A percentile compares a stretch with the other conserved stretches of the same genome.
Evolutionary conservation across 805 yeast species (phyloP).

Genomic region (Nakazawaea wickerhamii): DNA sequence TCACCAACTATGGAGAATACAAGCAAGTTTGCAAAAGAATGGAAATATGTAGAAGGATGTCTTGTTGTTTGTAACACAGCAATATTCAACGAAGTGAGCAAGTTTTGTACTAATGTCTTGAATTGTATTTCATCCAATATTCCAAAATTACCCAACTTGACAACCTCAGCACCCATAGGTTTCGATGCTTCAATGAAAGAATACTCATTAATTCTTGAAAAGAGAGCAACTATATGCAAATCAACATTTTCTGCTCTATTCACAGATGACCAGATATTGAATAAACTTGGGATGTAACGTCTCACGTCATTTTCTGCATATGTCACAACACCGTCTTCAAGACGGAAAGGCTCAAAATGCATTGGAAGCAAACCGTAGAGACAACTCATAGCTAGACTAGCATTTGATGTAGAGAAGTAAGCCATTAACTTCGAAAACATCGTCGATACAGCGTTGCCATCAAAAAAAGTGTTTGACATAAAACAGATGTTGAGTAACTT

Average conservation of each 20-base stretch:
- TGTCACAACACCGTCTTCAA: conserved; percentile 15
- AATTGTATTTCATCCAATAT: conserved; percentile 61
- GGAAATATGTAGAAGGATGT: conserved; percentile 20
- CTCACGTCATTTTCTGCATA: conserved; percentile 28
- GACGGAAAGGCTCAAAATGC: conserved; percentile 24
- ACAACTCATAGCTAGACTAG: conserved; percentile 44
- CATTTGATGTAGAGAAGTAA: conserved; percentile 48
- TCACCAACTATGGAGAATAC: conserved; percentile 59
- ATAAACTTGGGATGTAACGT: conserved; percentile 57
- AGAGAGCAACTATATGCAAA: conserved; percentile 54
- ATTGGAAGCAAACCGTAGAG: conserved; percentile 52
- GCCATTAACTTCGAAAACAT: conserved; percentile 48
- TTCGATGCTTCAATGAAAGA: conserved; percentile 32
- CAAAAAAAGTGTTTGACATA: conserved; percentile 51
- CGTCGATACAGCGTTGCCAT: conserved; percentile 38
- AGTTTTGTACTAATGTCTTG: conserved; percentile 24
- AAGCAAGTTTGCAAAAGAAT: conserved; percentile 46
- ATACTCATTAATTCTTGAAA: conserved; percentile 55
- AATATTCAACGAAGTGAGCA: conserved; percentile 28
- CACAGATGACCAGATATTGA: conserved; percentile 65
- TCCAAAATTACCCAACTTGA: conserved; percentile 49
- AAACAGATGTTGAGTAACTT: conserved; percentile 47
- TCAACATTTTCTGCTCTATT: conserved; percentile 48
- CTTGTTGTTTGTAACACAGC: conserved; percentile 15
- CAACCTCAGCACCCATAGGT: conserved; percentile 19